Evolutionary conservation across 306 rosid genomes (phyloP), one percentile per base, ranked within the genome.

Genomic region (Malus sieversii): DNA sequence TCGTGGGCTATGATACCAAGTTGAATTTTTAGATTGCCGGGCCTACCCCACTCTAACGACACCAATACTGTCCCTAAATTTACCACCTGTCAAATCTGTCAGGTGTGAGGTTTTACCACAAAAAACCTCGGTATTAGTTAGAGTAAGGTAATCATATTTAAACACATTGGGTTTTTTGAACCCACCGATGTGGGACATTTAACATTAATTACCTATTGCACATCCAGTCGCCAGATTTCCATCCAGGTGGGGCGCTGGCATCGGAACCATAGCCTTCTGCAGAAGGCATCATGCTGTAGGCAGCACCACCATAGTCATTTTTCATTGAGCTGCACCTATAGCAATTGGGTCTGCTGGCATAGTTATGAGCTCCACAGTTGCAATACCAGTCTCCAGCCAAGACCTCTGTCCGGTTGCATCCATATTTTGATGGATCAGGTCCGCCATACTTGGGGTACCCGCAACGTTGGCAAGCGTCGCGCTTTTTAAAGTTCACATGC

Each of bases 341-440:
- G 88, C 99, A 96, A 82, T 35, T 90, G 27, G 94, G 80, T 78
- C 99, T 82, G 86, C 96, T 92, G 46, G 99, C 99, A 27, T 90
- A 96, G 82, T 96, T 96, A 83, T 96, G 99, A 78, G 92, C 92
- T 51, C 96, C 96, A 33, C 99, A 96, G 81, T 77, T 74, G 91
- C 99, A 96, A 77, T 75, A 84, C 98, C 99, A 96, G 84, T 96
- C 99, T 73, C 99, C 99, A 12, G 99, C 90, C 85, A 95, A 81
- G 4, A 86, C 89, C 75, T 92, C 97, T 40, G 93, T 88, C 76
- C 80, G 85, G 77, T 77, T 85, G 83, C 82, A 86, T 23, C 70
- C 84, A 65, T 86, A 90, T n/a, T 92, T 84, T 38, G 96, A 77
- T 29, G 93, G 92, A 78, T 96, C 98, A 22, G 96, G 91, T 2